Evolutionary conservation across 2,329 filamentous ascomycete genomes (phyloP), one percentile per base, ranked within the genome.

Genomic region (Lasiodiplodia hormozganensis): DNA sequence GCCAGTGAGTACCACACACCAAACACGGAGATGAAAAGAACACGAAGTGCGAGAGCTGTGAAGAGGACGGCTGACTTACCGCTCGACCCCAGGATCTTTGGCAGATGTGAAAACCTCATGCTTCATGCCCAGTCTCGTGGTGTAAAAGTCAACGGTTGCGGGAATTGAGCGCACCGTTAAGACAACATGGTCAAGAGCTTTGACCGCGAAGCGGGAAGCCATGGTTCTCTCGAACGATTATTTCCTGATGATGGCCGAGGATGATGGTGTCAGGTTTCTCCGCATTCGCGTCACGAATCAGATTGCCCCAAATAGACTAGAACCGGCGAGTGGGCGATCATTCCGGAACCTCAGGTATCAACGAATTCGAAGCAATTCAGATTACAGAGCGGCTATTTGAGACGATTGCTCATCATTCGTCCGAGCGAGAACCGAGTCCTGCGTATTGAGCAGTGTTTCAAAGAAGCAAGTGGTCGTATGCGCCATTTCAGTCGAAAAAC

Each of bases 91-190:
- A 21, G 56, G 64, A n/a, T 68, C 47, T 28, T 64, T 64, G 12
- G 47, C 18, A 2, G 62, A 56, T 23, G 62, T 66, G 51, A 54
- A 66, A 25, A 67, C 65, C 18, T 70, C 69, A 49, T 69, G 65
- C 60, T 65, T 70, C 68, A 71, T 70, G 38, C 69, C 69, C 38
- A 71, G 28, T 43, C 52, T 51, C 5, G 60, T 36, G 1, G 66
- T 65, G 58, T 71, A 70, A 36, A 69, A 71, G 12, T 69, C 34
- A 21, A 67, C 67, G 21, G 70, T 72, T 53, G 67, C 65, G 7
- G 66, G 68, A 4, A 71, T 40, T 4, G 51, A 54, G 36, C 52
- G 49, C 21, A 65, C 62, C 3, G 62, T 66, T 10, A 66, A 16
- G 28, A 66, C 62, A 8, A 66, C 52, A 21, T 66, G 62, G 23